Conservation (phyloP, 1,284 basidiomycete species). For the Sporisorium scitamineum region DNA sequence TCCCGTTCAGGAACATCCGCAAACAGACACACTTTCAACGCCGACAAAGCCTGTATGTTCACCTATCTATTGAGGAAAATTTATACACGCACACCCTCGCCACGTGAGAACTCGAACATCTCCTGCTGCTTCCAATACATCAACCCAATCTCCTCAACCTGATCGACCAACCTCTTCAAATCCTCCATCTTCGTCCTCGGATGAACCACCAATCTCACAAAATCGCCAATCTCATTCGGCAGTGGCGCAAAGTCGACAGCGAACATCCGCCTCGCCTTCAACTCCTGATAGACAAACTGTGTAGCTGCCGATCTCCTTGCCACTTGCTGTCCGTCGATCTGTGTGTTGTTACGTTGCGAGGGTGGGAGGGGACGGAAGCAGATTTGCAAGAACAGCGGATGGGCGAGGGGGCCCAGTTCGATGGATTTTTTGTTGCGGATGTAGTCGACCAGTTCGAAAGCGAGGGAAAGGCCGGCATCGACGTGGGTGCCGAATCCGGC, state of each 20-base stretch:
- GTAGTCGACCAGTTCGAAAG: constrained; percentile 42
- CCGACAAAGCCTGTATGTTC: too few species aligned
- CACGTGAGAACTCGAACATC: too few species aligned
- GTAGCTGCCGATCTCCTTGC: constrained; percentile 27
- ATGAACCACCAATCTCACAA: constrained; percentile 61
- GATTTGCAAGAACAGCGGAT: constrained; percentile 62
- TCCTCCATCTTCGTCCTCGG: constrained; percentile 52
- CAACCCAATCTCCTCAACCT: constrained; percentile 50
- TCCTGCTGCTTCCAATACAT: constrained; percentile 31
- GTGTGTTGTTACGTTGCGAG: not conserved
- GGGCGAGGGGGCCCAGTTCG: constrained; percentile 58
- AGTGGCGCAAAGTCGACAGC: constrained; percentile 66
- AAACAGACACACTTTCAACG: not conserved
- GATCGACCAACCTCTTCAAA: constrained; percentile 47
- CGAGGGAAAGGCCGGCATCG: constrained; percentile 55
- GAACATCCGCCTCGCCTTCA: constrained; percentile 50
- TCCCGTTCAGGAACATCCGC: too few species aligned
- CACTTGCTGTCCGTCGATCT: constrained; percentile 12
- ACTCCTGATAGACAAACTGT: constrained; percentile 31
- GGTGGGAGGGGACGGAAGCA: constrained; percentile 58
- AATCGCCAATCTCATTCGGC: constrained; percentile 52
- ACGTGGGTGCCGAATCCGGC: constrained; percentile 65
- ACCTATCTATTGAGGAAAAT: not conserved
- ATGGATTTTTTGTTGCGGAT: constrained; percentile 35
- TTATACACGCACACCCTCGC: too few species aligned